Conservation (phyloP, 1,284 basidiomycete genomes). For the Leccinum insigne region DNA sequence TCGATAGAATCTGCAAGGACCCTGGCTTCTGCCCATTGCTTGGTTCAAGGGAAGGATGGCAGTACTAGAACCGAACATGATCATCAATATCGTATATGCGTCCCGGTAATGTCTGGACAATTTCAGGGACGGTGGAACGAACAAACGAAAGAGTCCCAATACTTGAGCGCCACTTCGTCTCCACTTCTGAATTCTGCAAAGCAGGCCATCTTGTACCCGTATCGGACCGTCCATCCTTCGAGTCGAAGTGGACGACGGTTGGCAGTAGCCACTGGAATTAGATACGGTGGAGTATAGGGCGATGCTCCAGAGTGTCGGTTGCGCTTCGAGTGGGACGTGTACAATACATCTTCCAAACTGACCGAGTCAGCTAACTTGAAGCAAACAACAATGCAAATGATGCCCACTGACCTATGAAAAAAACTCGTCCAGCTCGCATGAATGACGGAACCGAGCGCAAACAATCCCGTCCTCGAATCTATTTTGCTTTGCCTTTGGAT, state of each 20-base stretch:
- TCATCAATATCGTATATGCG: neutral
- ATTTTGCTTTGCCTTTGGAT: no score
- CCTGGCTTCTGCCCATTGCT: neutral
- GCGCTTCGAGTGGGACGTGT: slow-evolving; percentile 88
- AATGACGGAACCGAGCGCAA: no score
- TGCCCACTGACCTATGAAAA: no score
- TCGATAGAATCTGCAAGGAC: neutral
- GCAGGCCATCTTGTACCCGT: neutral
- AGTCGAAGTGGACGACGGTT: neutral
- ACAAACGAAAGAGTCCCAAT: neutral
- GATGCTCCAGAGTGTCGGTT: slow-evolving; percentile 56
- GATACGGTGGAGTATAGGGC: neutral
- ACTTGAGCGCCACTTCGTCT: neutral
- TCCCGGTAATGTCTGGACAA: neutral
- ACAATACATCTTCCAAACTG: slow-evolving; percentile 88
- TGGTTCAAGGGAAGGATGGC: neutral
- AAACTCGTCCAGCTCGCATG: no score
- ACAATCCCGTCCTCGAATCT: no score
- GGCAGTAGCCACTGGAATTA: neutral
- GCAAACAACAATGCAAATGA: no score
- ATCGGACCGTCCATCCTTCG: neutral
- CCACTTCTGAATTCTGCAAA: neutral
- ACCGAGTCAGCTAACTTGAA: neutral
- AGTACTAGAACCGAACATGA: neutral
- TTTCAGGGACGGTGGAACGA: neutral